Evolutionary conservation across 2,329 filamentous ascomycete species (phyloP).

Genomic region (Blastomyces emzantsi): DNA sequence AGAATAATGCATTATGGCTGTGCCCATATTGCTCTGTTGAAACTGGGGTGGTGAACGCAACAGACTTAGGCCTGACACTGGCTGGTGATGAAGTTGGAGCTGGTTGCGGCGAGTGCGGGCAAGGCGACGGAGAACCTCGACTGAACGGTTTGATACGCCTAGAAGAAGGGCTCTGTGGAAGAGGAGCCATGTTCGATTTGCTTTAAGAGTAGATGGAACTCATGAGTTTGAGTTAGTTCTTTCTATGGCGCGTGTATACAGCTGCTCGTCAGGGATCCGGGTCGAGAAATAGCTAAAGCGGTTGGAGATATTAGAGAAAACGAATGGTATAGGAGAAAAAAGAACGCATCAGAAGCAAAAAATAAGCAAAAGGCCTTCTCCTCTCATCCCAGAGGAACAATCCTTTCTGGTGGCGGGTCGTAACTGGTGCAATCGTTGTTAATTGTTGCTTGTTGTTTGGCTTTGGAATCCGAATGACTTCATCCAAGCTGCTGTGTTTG

Average conservation of each 20-base stretch:
- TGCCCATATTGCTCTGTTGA: slow-evolving; percentile 45
- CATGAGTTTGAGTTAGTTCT: neutral
- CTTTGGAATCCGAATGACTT: neutral
- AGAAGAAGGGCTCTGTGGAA: slow-evolving; percentile 54
- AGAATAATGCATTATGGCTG: slow-evolving; percentile 60
- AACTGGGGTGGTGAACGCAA: slow-evolving; percentile 55
- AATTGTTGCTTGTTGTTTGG: neutral
- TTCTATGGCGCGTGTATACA: neutral
- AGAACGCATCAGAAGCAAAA: neutral
- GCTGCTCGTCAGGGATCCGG: neutral
- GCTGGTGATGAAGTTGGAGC: slow-evolving; percentile 12
- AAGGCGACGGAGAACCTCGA: slow-evolving; percentile 56
- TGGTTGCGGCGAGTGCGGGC: slow-evolving; percentile 45
- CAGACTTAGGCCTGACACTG: slow-evolving; percentile 62
- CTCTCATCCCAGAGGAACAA: slow-evolving; percentile 1
- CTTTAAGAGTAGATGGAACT: neutral
- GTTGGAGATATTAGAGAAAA: neutral
- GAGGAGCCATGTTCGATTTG: slow-evolving; percentile 41
- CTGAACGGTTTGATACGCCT: slow-evolving; percentile 75
- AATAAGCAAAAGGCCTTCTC: neutral
- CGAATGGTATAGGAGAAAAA: neutral
- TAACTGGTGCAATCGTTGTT: neutral
- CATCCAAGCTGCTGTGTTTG: slow-evolving; percentile 5
- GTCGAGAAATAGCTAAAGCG: neutral
- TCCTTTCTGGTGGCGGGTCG: neutral